Evolutionary conservation across 306 rosid species (phyloP), one percentile per base, ranked within the genome.

Genomic region (Cucurbita moschata): DNA sequence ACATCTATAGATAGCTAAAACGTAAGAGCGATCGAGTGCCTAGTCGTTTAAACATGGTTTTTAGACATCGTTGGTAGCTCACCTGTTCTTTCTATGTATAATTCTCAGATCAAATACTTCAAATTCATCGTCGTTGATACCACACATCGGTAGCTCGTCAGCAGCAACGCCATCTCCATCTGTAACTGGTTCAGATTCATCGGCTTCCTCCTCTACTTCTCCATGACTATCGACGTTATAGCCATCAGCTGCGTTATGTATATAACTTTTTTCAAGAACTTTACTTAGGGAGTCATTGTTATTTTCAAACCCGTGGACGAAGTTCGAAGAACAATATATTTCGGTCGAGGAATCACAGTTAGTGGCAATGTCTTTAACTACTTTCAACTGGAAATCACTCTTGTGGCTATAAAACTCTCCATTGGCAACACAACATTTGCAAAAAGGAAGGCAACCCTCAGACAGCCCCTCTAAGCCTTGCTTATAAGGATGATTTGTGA

Each of bases 21-120:
- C 3, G 18, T 21, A 47, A 8, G 19, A 68, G 57, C 7, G 35
- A 26, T 50, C 58, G 0, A 69, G 12, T 30, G 58, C 59, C 26
- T 44, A 67, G 1, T 21, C 15, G 9, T 50, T 44, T 54, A 75
- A 72, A 53, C 39, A 21, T 21, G 52, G 50, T 51, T 30, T 39
- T 23, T 55, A 65, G 30, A 83, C 42, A 72, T 59, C 35, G 35
- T 30, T 30, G 35, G 18, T 19, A 84, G 63, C 82, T 65, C 83
- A 95, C 99, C 99, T 95, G 89, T 95, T 95, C 71, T 89, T 95
- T 76, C 99, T 85, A 81, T 95, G 99, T 83, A 95, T 66, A 65
- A 95, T 85, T 87, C 96, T 87, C 23, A 95, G 85, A 55, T 95
- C 86, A 60, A 91, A 91, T 46, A 91, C 91, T 85, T 95, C 99